A percentile compares a stretch with the other conserved stretches of the same genome.
Conservation (phyloP, 305 asterid species). For the Fraxinus nigra region DNA sequence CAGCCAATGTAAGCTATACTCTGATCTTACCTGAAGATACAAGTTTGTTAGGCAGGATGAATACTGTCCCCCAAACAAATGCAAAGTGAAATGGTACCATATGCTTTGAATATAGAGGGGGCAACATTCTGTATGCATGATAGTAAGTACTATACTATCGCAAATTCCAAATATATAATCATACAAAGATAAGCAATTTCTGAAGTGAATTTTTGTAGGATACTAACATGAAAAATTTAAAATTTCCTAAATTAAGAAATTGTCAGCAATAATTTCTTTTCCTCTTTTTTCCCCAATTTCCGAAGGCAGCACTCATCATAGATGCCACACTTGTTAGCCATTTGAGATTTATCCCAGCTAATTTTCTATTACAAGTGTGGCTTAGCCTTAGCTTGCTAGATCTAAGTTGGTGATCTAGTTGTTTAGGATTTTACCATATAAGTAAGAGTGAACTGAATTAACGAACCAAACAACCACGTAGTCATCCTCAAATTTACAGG, state of each 20-base stretch:
- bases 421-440: neutral
- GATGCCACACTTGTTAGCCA: neutral
- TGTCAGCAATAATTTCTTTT: neutral
- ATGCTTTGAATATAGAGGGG: neutral
- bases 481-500: neutral
- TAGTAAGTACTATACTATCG: neutral
- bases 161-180: neutral
- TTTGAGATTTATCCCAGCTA: neutral
- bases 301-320: neutral
- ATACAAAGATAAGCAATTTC: neutral
- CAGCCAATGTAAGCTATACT: neutral
- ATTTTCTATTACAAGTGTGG: neutral
- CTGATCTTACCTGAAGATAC: neutral
- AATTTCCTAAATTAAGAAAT: neutral
- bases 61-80: neutral
- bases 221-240: neutral
- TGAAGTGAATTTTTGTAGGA: neutral
- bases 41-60: neutral
- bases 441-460: neutral
- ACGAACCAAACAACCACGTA: neutral
- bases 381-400: neutral
- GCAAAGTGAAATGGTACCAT: neutral
- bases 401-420: neutral
- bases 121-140: neutral
- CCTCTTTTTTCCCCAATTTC: neutral